phyloP scores from a whole-genome alignment of 148 eudicot species.

The Rhododendron ovatum region DNA sequence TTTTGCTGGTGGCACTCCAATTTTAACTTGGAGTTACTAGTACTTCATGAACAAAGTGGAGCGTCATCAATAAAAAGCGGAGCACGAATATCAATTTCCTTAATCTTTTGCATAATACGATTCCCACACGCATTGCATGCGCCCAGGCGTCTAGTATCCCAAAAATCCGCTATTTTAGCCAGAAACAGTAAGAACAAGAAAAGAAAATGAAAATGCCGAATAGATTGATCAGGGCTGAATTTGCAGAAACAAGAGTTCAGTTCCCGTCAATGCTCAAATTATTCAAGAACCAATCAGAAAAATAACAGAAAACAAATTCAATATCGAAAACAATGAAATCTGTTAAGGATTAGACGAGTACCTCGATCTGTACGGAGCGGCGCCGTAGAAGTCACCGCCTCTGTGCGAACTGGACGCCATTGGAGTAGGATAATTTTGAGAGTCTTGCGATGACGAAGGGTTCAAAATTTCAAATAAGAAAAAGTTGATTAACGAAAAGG shows the following conservation, averaged over 20 bases:
- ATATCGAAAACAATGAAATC: not conserved
- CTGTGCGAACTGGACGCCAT: conserved; percentile 31
- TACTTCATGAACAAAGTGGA: too few relatives aligned
- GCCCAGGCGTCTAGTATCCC: not conserved
- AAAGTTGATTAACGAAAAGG: not conserved
- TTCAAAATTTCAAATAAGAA: not conserved
- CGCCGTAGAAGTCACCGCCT: conserved; percentile 29
- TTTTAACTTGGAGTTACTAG: too few relatives aligned
- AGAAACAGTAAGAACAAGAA: not conserved
- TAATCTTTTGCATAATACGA: not conserved
- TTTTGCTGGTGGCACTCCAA: too few relatives aligned
- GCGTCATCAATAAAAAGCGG: too few relatives aligned
- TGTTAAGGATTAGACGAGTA: conserved; percentile 2
- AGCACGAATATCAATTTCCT: too few relatives aligned
- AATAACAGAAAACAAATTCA: not conserved
- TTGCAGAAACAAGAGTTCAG: not conserved
- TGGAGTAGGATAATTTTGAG: conserved; percentile 4
- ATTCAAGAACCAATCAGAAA: not conserved
- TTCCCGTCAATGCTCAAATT: not conserved
- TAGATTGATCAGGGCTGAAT: not conserved
- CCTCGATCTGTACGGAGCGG: conserved; percentile 61
- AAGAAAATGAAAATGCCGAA: not conserved
- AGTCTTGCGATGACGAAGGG: not conserved
- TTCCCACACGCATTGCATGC: not conserved
- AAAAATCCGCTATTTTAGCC: not conserved